phyloP scores from a whole-genome alignment of 352 stramenopile species.

The Pythium rishiriense region DNA sequence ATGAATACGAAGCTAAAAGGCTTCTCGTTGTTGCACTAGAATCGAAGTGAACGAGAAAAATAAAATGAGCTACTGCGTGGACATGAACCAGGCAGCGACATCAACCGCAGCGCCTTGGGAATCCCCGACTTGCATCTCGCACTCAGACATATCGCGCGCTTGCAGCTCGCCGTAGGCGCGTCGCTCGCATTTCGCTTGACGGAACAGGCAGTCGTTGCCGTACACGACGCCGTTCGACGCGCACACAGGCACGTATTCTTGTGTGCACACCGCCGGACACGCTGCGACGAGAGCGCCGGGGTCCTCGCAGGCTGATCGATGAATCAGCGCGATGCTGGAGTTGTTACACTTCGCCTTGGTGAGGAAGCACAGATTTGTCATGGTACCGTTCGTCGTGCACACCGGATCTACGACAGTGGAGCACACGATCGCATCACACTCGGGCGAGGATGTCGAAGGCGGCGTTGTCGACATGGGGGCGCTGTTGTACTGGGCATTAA shows the following conservation, averaged over 20 bases:
- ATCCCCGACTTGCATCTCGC: slow-evolving; percentile 21
- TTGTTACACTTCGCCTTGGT: slow-evolving; percentile 36
- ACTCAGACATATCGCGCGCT: slow-evolving; percentile 26
- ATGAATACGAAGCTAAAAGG: too few relatives aligned
- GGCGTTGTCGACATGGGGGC: not conserved
- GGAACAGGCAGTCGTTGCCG: slow-evolving; percentile 57
- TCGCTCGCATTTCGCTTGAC: slow-evolving; percentile 45
- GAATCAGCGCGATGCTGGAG: slow-evolving; percentile 24
- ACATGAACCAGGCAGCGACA: slow-evolving; percentile 1
- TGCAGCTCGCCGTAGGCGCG: slow-evolving; percentile 17
- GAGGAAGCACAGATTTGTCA: slow-evolving; percentile 48
- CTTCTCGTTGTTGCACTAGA: too few relatives aligned
- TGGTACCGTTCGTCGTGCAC: slow-evolving; percentile 47
- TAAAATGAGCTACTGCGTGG: not conserved
- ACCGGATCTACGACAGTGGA: slow-evolving; percentile 45
- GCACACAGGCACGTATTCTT: slow-evolving; percentile 46
- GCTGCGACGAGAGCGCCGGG: slow-evolving; percentile 13
- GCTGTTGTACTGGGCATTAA: slow-evolving; percentile 39
- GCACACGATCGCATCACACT: slow-evolving; percentile 37
- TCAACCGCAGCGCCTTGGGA: slow-evolving; percentile 14
- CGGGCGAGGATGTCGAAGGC: not conserved
- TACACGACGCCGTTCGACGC: slow-evolving; percentile 52
- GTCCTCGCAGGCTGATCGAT: slow-evolving; percentile 31
- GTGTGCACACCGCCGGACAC: slow-evolving; percentile 41
- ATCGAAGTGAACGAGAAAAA: not conserved